Percentiles rank a stretch among this genome's conserved stretches.
These are phyloP conservation scores for Leishmania turanica DNA, from an alignment of 208 protist species.

Conservation along the genomic window DNA sequence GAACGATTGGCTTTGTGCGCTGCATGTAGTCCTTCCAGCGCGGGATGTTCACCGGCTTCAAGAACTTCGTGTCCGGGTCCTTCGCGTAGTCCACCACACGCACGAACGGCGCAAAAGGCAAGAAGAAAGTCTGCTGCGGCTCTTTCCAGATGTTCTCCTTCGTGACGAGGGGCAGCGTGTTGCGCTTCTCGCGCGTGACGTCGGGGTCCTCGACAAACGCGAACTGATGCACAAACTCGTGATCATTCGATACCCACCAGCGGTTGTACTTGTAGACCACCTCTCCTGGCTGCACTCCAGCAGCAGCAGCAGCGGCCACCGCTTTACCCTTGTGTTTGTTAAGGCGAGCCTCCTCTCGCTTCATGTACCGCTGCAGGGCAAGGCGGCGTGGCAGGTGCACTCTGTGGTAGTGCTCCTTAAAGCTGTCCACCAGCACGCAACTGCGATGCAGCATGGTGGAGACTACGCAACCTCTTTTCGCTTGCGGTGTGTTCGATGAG, in stretches of 20 bases:
- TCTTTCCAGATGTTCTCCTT: conserved; percentile 87
- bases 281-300: conserved; percentile 26
- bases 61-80: conserved; percentile 86
- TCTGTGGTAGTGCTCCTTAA: conserved; percentile 91
- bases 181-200: conserved; percentile 66
- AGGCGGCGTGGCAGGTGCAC: conserved; percentile 82
- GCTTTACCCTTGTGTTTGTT: conserved; percentile 23
- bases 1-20: conserved; percentile 86
- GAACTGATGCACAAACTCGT: conserved; percentile 91
- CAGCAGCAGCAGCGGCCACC: conserved; percentile 7
- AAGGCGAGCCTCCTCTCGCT: conserved; percentile 44
- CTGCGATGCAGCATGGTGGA: conserved; percentile 62
- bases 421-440: conserved; percentile 64
- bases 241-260: conserved; percentile 91
- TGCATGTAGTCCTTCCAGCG: conserved; percentile 94
- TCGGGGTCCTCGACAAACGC: conserved; percentile 88
- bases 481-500: not conserved
- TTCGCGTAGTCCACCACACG: conserved; percentile 89
- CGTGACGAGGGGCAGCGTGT: conserved; percentile 66
- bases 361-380: conserved; percentile 76
- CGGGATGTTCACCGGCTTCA: conserved; percentile 85
- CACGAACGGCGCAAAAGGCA: conserved; percentile 88
- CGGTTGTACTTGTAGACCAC: conserved; percentile 90
- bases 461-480: not conserved
- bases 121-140: conserved; percentile 86